These are phyloP conservation scores for Talaromyces sp. DNA, from an alignment of 2,329 filamentous ascomycete genomes.

Conservation along the genomic window DNA sequence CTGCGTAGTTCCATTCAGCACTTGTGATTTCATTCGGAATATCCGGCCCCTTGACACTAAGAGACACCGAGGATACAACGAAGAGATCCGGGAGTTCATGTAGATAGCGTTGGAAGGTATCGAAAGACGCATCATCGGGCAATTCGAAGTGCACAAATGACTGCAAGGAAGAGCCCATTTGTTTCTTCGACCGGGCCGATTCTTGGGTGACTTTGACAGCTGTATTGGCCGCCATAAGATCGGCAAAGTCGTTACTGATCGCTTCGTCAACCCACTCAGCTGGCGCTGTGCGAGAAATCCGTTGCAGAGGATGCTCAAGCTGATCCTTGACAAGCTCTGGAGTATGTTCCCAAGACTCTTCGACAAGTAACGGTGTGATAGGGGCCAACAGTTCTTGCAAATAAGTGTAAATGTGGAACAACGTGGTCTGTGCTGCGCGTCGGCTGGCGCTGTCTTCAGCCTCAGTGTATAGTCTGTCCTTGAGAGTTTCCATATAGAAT, in stretches of 20 bases:
- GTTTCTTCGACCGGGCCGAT: conserved; percentile 65
- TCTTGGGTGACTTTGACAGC: conserved; percentile 76
- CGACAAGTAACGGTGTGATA: conserved; percentile 76
- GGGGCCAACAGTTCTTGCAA: conserved; percentile 77
- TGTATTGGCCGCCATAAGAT: conserved; percentile 52
- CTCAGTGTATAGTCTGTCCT: conserved; percentile 88
- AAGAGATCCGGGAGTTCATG: conserved; percentile 62
- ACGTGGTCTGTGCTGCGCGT: conserved; percentile 54
- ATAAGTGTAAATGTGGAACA: conserved; percentile 64
- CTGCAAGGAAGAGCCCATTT: conserved; percentile 76
- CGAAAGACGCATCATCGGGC: conserved; percentile 21
- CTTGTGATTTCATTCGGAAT: conserved; percentile 27
- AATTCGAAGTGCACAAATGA: conserved; percentile 58
- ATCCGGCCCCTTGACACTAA: conserved; percentile 37
- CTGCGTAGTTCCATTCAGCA: conserved; percentile 44
- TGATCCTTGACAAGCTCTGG: conserved; percentile 61
- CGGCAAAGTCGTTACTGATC: conserved; percentile 48
- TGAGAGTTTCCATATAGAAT: conserved; percentile 89
- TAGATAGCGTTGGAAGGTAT: conserved; percentile 30
- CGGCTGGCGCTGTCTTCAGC: conserved; percentile 62
- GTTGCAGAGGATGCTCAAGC: conserved; percentile 44
- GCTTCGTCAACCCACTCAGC: conserved; percentile 40
- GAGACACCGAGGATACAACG: conserved; percentile 63
- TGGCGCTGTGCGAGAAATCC: conserved; percentile 32
- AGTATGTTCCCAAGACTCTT: conserved; percentile 80